Evolutionary conservation across 306 rosid genomes (phyloP).

Genomic region (Neltuma alba): DNA sequence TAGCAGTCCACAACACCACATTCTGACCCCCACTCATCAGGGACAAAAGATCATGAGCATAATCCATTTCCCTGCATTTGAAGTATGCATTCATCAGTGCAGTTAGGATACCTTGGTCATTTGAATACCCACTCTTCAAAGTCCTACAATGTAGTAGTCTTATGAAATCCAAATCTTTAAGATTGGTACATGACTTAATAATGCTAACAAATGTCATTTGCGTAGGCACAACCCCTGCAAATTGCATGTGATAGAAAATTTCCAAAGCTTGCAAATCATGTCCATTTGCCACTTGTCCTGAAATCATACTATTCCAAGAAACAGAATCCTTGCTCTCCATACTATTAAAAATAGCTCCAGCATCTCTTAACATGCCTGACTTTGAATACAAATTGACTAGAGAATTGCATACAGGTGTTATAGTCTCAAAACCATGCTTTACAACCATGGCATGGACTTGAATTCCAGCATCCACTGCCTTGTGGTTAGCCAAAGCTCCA

Average conservation of each 20-base stretch:
- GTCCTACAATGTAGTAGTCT: constrained; percentile 66
- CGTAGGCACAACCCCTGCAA: constrained; percentile 58
- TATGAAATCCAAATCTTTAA: constrained; percentile 53
- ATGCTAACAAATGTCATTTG: constrained; percentile 55
- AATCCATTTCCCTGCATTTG: constrained; percentile 68
- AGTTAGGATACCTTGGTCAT: constrained; percentile 53
- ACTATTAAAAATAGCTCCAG: constrained; percentile 61
- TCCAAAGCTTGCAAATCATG: constrained; percentile 63
- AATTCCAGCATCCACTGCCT: constrained; percentile 54
- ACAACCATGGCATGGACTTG: constrained; percentile 67
- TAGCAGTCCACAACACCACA: constrained; percentile 93
- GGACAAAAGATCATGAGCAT: constrained; percentile 62
- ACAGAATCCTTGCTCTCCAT: constrained; percentile 61
- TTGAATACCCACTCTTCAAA: constrained; percentile 60
- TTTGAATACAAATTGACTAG: constrained; percentile 70
- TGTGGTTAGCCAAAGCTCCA: constrained; percentile 62
- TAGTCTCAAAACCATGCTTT: constrained; percentile 67
- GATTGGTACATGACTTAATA: constrained; percentile 66
- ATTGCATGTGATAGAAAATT: constrained; percentile 61
- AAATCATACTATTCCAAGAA: constrained; percentile 81
- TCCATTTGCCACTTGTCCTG: constrained; percentile 64
- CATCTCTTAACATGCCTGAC: constrained; percentile 61
- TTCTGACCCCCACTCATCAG: constrained; percentile 44
- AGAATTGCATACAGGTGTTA: constrained; percentile 59
- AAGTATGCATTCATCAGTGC: constrained; percentile 74